Evolutionary conservation across 495 filamentous ascomycete genomes (phyloP), one percentile per base, ranked within the genome.

Genomic region (Niebla homalea): DNA sequence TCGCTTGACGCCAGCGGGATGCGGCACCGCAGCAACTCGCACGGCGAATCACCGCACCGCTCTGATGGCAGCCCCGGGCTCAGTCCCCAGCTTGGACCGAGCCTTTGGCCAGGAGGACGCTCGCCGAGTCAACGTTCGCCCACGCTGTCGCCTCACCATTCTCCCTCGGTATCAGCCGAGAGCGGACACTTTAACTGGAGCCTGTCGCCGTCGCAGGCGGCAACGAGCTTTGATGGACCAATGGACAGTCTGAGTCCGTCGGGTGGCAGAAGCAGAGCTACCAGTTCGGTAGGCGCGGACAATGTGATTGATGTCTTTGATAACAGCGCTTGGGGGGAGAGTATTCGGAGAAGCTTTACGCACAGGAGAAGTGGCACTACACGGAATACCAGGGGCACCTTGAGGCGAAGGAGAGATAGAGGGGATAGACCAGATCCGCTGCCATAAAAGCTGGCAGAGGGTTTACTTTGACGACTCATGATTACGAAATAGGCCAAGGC

Each of bases 321-420:
- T 56, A 81, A 87, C 54, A 92, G 87, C 36, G 85, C 82, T 18
- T 96, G 89, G 89, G 85, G 89, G 46, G 83, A 89, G 66, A 94
- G 87, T 70, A 86, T 96, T 44, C 74, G 88, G 52, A 76, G 87
- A 49, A 94, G 88, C 66, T 87, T 92, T 54, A 94, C 87, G 43
- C 76, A 80, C 67, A 78, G 81, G 55, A 77, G 78, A 58, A 70
- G 70, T 15, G 71, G 64, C 11, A 48, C 45, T 6, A 48, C 15
- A 15, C n/a, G 45, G 5, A 32, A 32, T 3, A 57, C 57, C 3
- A 55, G 58, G 41, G 42, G 37, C 6, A 50, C 57, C 26, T 52
- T 49, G 0, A 52, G 52, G n/a, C 35, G 57, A 38, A 48, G 52
- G 20, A 22, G 36, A 18, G 36, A 36, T 21, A 23, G 36, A n/a